Conservation (phyloP, 2,329 filamentous ascomycete species). For the Teratosphaeria viscida region DNA sequence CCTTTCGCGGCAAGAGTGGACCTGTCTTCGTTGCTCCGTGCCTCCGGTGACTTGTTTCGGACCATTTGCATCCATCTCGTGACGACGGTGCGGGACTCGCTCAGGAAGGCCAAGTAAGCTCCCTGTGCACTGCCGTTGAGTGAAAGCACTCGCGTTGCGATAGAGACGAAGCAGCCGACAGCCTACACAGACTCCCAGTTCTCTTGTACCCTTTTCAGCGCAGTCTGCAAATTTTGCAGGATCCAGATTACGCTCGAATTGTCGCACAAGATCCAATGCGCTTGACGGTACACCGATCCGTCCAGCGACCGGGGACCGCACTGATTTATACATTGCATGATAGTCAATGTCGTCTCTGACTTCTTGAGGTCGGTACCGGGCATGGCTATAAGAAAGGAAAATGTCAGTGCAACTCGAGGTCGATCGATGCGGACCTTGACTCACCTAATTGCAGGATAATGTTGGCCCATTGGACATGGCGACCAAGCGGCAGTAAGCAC, state of each 20-base stretch:
- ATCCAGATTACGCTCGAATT: conserved; percentile 1
- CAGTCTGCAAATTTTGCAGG: conserved; percentile 4
- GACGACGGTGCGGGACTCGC: conserved; percentile 33
- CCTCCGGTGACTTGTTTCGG: conserved; percentile 33
- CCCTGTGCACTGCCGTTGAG: conserved; percentile 3
- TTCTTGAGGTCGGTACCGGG: conserved; percentile 51
- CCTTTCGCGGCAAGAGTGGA: conserved; percentile 23
- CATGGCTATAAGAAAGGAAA: conserved; percentile 23
- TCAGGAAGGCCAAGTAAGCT: conserved; percentile 23
- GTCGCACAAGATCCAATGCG: conserved; percentile 40
- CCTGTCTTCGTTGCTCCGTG: conserved; percentile 26
- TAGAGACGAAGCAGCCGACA: conserved; percentile 10
- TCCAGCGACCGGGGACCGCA: conserved; percentile 39
- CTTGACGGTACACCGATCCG: conserved; percentile 29
- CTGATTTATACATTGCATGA: conserved; percentile 45
- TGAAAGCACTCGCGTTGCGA: conserved; percentile 13
- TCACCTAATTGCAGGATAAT: conserved; percentile 37
- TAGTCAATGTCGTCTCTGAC: conserved; percentile 38
- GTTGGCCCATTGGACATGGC: conserved; percentile 37
- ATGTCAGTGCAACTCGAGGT: neutral
- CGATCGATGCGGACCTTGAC: no score
- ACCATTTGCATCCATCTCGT: conserved; percentile 42
- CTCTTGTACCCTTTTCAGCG: conserved; percentile 12
- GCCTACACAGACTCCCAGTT: conserved; percentile 21
- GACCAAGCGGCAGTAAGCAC: conserved; percentile 39